Conservation (phyloP, 257 asterid species). For the Nyctanthes arbortristis region DNA sequence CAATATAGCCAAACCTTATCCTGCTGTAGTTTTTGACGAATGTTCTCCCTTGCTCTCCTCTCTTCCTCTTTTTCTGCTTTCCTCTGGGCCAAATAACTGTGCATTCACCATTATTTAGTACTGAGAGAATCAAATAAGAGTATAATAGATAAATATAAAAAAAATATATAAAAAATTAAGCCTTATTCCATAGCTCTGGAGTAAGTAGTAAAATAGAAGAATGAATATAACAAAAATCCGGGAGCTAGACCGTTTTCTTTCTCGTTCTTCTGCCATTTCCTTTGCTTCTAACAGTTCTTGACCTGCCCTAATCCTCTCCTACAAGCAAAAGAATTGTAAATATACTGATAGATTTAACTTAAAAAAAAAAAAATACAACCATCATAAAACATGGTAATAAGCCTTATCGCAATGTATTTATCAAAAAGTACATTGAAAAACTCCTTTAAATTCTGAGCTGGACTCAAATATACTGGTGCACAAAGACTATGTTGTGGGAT, state of each 20-base stretch:
- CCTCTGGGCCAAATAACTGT: slow-evolving; percentile 49
- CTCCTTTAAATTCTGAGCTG: too few relatives aligned
- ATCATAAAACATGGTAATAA: not conserved
- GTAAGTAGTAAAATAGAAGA: not conserved
- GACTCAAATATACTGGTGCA: not conserved
- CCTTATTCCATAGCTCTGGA: not conserved
- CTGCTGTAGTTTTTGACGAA: slow-evolving; percentile 67
- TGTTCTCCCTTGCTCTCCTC: slow-evolving; percentile 58
- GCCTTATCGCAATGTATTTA: too few relatives aligned
- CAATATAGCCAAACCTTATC: slow-evolving; percentile 57
- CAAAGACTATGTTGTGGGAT: too few relatives aligned
- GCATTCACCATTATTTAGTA: not conserved
- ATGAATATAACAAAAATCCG: not conserved
- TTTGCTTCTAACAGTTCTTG: slow-evolving; percentile 51
- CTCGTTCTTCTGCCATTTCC: slow-evolving; percentile 59
- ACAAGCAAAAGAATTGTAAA: slow-evolving; percentile 18
- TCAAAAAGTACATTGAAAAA: too few relatives aligned
- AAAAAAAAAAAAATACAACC: not conserved
- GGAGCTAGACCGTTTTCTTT: slow-evolving; percentile 55
- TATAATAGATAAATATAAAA: not conserved
- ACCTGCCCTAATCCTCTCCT: slow-evolving; percentile 67
- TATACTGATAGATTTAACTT: slow-evolving; percentile 1
- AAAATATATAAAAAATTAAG: not conserved
- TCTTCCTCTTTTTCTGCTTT: slow-evolving; percentile 67
- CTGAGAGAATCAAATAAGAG: slow-evolving; percentile 5